Percentiles rank a stretch among this genome's conserved stretches.
These are phyloP conservation scores for Salicornia ramosissima DNA, from an alignment of 148 eudicot species.

Conservation along the genomic window DNA sequence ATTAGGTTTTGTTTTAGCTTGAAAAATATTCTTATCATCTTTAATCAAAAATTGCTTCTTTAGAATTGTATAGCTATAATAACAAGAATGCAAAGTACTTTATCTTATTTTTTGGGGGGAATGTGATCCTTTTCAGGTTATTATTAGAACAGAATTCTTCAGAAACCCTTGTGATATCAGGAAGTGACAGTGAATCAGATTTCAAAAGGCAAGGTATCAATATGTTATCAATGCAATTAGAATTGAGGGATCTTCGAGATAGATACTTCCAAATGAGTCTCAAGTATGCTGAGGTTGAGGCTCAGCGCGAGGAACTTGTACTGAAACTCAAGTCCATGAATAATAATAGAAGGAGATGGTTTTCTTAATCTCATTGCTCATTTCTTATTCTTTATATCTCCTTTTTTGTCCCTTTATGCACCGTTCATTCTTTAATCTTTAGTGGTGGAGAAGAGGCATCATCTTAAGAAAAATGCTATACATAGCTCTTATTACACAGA, in stretches of 20 bases:
- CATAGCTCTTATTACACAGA: too few species aligned
- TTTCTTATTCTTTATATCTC: background rate
- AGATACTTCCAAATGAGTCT: conserved; percentile 81
- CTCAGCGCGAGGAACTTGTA: conserved; percentile 84
- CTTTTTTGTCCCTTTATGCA: too few species aligned
- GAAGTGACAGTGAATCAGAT: conserved; percentile 31
- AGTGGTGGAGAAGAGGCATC: too few species aligned
- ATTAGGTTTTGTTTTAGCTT: too few species aligned
- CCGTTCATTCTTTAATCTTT: too few species aligned
- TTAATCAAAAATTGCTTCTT: too few species aligned
- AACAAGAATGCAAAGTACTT: too few species aligned
- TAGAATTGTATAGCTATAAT: too few species aligned
- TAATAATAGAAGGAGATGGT: conserved; percentile 60
- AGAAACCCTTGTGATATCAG: conserved; percentile 24
- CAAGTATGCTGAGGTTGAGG: conserved; percentile 88
- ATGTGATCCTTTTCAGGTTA: conserved; percentile 30
- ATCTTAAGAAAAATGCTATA: too few species aligned
- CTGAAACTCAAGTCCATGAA: conserved; percentile 62
- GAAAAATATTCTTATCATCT: too few species aligned
- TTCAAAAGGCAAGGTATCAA: conserved; percentile 34
- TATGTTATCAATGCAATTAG: conserved; percentile 52
- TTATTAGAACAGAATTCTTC: conserved; percentile 36
- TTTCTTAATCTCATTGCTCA: conserved; percentile 29
- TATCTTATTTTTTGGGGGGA: background rate
- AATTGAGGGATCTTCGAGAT: conserved; percentile 73